Base-by-base conservation (phyloP, 2,329 filamentous ascomycete species). In the Colletotrichum spaethianum region DNA sequence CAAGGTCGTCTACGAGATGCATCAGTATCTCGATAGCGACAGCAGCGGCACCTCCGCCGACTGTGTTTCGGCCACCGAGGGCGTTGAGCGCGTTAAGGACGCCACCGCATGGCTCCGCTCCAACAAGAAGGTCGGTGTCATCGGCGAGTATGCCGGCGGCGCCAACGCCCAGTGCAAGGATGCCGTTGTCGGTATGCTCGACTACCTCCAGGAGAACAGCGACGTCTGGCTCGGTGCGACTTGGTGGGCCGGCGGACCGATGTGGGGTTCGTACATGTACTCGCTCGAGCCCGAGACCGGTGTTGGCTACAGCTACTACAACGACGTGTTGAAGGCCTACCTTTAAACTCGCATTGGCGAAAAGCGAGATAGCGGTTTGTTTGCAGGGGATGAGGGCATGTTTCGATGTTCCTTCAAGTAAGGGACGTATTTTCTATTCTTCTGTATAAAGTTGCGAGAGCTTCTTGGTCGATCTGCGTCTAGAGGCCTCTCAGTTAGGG, bases 71-170 rank as follows among this genome's bases (percentile, higher is more conserved):
- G 72, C 75, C 66, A 82, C 82, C 7, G 82, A 87, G 67, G 86
- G 85, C 68, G 76, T 75, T 5, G 81, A 86, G 79, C 82, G 85
- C 31, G 73, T 87, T 52, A 75, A 77, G 12, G 82, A 76, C 16
- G 85, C 85, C 33, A 87, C 85, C 38, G 77, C 75, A 55, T 88
- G 86, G 86, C 83, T 88, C 62, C 81, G 84, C 71, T 77, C 80
- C 50, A 87, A 88, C 81, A 79, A 79, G 77, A 87, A 87, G 82
- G 76, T 81, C 74, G 86, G 82, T 46, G 79, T 88, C 73, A 75
- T 88, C 46, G 86, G 86, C 75, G 86, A 88, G 81, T 84, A 83
- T 50, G 86, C 86, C 52, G 86, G 84, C 66, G 86, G 83, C 40
- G 76, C 82, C 74, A 87, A 87, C 79, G 69, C 79, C 1, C 79